Evolutionary conservation across 2,329 filamentous ascomycete genomes (phyloP), one percentile per base, ranked within the genome.

Genomic region (Sphaceloma murrayae): DNA sequence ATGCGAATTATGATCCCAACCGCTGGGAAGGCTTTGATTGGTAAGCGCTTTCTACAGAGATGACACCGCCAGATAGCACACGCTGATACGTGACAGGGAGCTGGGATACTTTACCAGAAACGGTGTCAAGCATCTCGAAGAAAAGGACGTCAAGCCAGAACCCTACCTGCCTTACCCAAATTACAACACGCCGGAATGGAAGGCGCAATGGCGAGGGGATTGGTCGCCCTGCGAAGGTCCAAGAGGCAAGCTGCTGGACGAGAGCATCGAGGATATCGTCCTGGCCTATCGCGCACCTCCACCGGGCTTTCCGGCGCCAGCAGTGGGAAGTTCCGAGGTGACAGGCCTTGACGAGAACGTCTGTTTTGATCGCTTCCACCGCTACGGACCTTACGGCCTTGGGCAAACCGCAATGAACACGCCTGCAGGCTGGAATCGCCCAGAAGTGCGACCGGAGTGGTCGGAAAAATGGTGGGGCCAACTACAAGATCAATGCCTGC

Each of bases 161-260:
- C 66, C 72, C 14, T 85, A 84, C 61, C 71, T 79, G 47, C 83
- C 83, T 0, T 87, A 86, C 51, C 82, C 82, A 1, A 65, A 74
- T 11, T 85, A 86, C 63, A 81, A 83, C 54, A 73, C 70, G 40
- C 63, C 67, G 3, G 61, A 67, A 10, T 87, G 80, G 79, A 72
- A 67, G 53, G 62, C 65, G 36, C 59, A 64, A 21, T 73, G 73
- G 51, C 67, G 72, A 36, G 80, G 78, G 11, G 59, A 70, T 44
- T 76, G 80, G 54, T 69, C 76, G 4, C 62, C 78, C 2, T 88
- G 84, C 58, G 65, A 74, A 40, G 82, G 82, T 1, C 77, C 81
- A 1, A 59, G 68, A 44, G 67, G 68, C 16, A 55, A 63, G 27
- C 52, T 60, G 1, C 64, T 73, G 3, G 79, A 79, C 32, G 65